Percentiles rank a stretch among this genome's conserved stretches.
phyloP scores from a whole-genome alignment of 768 basidiomycete genomes.

The Suillus paluster region DNA sequence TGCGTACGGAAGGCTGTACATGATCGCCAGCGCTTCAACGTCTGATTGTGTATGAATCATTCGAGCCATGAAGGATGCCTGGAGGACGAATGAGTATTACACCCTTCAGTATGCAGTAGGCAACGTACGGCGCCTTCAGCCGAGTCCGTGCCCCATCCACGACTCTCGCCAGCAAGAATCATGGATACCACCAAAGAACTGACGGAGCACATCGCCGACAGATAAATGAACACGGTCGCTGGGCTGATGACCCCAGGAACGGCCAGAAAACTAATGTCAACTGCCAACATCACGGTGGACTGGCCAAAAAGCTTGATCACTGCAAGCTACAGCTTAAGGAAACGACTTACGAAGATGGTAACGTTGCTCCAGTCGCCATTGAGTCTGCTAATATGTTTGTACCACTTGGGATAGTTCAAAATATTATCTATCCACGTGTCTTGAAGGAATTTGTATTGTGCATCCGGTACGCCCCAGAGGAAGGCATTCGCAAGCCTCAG shows the following conservation, averaged over 20 bases:
- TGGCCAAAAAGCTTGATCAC: constrained; percentile 17
- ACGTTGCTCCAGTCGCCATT: constrained; percentile 11
- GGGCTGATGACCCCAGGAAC: constrained; percentile 45
- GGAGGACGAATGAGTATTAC: background rate
- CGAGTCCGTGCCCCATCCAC: constrained; percentile 25
- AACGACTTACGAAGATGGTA: constrained; percentile 6
- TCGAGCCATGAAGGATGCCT: constrained; percentile 23
- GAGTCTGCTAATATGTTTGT: constrained; percentile 8
- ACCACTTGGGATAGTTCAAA: constrained; percentile 9
- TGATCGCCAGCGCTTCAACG: constrained; percentile 32
- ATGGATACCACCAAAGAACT: constrained; percentile 39
- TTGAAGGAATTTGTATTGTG: constrained; percentile 2
- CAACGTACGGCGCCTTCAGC: constrained; percentile 34
- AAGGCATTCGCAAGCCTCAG: background rate
- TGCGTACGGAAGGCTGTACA: constrained; percentile 38
- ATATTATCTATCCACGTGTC: constrained; percentile 1
- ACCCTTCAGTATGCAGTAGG: background rate
- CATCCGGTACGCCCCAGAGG: constrained; percentile 1
- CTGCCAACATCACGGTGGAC: constrained; percentile 54
- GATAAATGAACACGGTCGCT: constrained; percentile 35
- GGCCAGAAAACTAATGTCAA: constrained; percentile 56
- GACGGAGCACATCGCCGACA: constrained; percentile 41
- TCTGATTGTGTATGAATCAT: constrained; percentile 20
- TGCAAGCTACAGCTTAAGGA: background rate
- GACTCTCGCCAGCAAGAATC: constrained; percentile 42